These are phyloP conservation scores for Betula pendula DNA, from an alignment of 306 rosid genomes.

Conservation along the genomic window DNA sequence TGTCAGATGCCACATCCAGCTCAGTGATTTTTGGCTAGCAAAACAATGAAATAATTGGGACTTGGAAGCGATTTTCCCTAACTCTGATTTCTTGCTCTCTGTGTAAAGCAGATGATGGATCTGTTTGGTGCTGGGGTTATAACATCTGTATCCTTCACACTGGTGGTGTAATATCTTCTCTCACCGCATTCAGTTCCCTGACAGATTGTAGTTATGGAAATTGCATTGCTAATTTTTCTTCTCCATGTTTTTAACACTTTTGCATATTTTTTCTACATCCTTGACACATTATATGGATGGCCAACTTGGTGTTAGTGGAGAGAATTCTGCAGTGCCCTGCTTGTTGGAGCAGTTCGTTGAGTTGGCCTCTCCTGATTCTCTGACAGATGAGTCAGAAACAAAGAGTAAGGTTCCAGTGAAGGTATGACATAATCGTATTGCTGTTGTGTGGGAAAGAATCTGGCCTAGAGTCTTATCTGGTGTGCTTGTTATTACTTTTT, in stretches of 20 bases:
- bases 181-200: constrained; percentile 11
- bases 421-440: constrained; percentile 40
- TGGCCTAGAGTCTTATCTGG: constrained; percentile 5
- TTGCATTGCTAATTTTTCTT: constrained; percentile 12
- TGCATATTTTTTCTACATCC: constrained; percentile 35
- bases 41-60: constrained; percentile 15
- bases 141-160: constrained; percentile 79
- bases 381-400: constrained; percentile 38
- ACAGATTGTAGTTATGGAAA: constrained; percentile 24
- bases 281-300: constrained; percentile 81
- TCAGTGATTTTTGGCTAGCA: not conserved
- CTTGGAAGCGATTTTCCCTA: constrained; percentile 7
- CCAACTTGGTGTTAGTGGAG: constrained; percentile 80
- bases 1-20: not conserved
- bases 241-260: constrained; percentile 15
- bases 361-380: constrained; percentile 42
- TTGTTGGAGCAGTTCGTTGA: constrained; percentile 55
- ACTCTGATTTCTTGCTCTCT: constrained; percentile 24
- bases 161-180: constrained; percentile 4
- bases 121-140: constrained; percentile 96
- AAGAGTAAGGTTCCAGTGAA: constrained; percentile 41
- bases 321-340: constrained; percentile 51
- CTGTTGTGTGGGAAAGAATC: not conserved
- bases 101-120: constrained; percentile 80
- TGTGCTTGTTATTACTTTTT: constrained; percentile 14